Base-by-base conservation (phyloP, 139 green algal species). In the Asterochloris sp. region DNA sequence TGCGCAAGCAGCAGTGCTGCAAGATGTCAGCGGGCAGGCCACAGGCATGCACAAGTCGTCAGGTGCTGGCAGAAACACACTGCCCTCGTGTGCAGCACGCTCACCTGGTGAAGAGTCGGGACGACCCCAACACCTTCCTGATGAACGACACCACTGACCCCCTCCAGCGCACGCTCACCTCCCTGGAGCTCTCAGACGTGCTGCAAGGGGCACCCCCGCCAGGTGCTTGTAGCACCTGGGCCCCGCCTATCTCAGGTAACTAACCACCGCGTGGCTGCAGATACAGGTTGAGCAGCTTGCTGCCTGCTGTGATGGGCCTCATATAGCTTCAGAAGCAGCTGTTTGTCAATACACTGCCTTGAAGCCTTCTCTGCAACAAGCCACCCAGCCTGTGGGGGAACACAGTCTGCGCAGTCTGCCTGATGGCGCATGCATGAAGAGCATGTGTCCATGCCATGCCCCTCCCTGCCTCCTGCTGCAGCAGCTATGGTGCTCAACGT, bases 121-220 rank as follows among this genome's bases (percentile, higher is more conserved):
- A 82, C 26, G 91, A 96, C 73, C 80, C 88, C 19, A 86, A 87
- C 81, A 95, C 91, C 14, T 96, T 93, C 80, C 85, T 98, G 28
- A 89, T 98, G 9, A 96, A 96, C 76, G 91, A 97, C 83, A 90
- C 86, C 6, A 86, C 88, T 1, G 94, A 97, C 88, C 94, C 94
- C 11, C 83, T 97, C 74, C 90, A 92, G 76, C 89, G 92, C 64
- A 85, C 77, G 67, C 88, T 96, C 15, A 83, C 85, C 62, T 82
- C 81, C 0, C 83, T 94, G 75, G 90, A 94, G 47, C 84, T 94
- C 15, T 76, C 75, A 4, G 91, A 93, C 67, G 85, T 91, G 23
- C 82, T 92, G 63, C 82, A 92, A 16, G 78, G 67, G 12, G 82
- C 63, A 0, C 88, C 87, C 10, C 83, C 86, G 24, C 82, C 84